Evolutionary conservation across 2,329 filamentous ascomycete species (phyloP), one percentile per base, ranked within the genome.

Genomic region (Fusarium irregulare): DNA sequence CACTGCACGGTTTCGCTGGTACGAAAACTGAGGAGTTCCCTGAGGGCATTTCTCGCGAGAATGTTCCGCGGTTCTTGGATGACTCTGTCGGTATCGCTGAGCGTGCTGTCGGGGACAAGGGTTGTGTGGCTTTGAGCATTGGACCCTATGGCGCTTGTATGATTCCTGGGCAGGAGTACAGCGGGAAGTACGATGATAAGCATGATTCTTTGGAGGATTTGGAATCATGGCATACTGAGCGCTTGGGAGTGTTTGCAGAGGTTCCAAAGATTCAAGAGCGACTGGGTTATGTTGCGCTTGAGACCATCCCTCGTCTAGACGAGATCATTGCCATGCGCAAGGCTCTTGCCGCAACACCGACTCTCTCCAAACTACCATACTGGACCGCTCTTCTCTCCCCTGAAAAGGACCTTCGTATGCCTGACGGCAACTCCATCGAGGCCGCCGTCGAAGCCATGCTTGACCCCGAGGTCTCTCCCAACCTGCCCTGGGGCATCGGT

Each of bases 71-170:
- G 6, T 85, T 82, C 56, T 71, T 87, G 4, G 75, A 81, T n/a
- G 73, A 76, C 4, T 86, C 85, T 3, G 78, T 86, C 21, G 70
- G 73, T 18, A 84, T 86, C 45, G 81, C 81, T 21, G 77, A 79
- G 49, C 70, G 78, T 40, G 83, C 80, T 47, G 74, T 63, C n/a
- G 64, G 50, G 2, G 59, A 61, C 1, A 47, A 60, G 16, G 79
- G 79, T 12, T 75, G 71, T 20, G 77, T 89, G 18, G 89, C 89
- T 14, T 77, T 92, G 48, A 88, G 88, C 71, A 76, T 91, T 8
- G 90, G 90, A 0, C 88, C 90, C 0, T 92, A 92, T 64, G 90
- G 90, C 18, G 89, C 90, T 3, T 87, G 84, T 65, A 91, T 91
- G 87, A 78, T 85, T 20, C 90, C 90, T 2, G 85, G 87, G 28